Evolutionary conservation across 208 protist species (phyloP).

Genomic region (Naegleria fowleri): DNA sequence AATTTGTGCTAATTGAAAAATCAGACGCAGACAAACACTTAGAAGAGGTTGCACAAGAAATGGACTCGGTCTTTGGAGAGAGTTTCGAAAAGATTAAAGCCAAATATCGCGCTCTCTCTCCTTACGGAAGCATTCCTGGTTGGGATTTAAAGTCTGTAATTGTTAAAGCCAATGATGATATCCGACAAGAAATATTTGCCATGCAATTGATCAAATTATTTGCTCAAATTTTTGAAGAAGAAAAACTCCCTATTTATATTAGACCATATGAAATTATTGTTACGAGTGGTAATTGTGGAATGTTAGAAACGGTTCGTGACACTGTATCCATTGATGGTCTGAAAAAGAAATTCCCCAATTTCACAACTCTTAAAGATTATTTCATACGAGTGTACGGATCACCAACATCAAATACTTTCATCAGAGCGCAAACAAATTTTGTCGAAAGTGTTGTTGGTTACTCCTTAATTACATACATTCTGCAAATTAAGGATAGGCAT

Average conservation of each 20-base stretch:
- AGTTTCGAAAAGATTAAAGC: neutral
- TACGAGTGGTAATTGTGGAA: slow-evolving; percentile 62
- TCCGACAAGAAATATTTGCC: slow-evolving; percentile 83
- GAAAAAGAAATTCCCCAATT: slow-evolving; percentile 49
- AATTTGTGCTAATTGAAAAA: slow-evolving; percentile 1
- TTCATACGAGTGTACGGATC: slow-evolving; percentile 65
- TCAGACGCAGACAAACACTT: neutral
- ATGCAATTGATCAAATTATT: slow-evolving; percentile 77
- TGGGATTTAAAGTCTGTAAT: slow-evolving; percentile 74
- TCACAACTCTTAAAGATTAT: slow-evolving; percentile 62
- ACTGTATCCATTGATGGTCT: slow-evolving; percentile 75
- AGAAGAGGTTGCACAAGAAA: neutral
- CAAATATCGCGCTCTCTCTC: neutral
- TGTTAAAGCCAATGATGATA: slow-evolving; percentile 80
- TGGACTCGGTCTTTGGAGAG: neutral
- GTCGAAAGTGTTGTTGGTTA: slow-evolving; percentile 86
- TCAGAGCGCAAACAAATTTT: slow-evolving; percentile 75
- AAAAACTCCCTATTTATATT: slow-evolving; percentile 64
- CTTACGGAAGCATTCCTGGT: neutral
- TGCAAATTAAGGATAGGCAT: slow-evolving; percentile 88
- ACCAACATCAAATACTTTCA: slow-evolving; percentile 54
- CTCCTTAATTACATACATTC: slow-evolving; percentile 82
- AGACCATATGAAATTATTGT: slow-evolving; percentile 70
- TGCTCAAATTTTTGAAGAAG: slow-evolving; percentile 69
- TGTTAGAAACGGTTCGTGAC: slow-evolving; percentile 76